Conservation (phyloP, 176 grass and related monocot genomes). For the Paspalum notatum region DNA sequence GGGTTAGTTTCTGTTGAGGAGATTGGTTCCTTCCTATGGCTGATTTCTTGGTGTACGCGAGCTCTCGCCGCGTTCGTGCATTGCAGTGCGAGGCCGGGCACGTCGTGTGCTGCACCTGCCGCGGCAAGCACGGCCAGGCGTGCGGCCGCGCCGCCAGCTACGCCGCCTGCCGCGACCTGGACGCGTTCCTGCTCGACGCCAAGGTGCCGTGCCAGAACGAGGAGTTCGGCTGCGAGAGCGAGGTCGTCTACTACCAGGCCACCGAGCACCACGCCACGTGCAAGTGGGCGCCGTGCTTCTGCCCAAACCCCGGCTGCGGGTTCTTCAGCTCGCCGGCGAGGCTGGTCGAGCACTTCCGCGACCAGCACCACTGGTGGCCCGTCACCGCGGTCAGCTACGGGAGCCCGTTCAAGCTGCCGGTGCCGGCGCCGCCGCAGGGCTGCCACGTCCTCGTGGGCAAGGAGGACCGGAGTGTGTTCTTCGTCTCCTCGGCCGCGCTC, state of each 20-base stretch:
- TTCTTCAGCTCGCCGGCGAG: not conserved
- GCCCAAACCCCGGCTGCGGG: conserved; percentile 34
- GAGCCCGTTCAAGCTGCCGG: not conserved
- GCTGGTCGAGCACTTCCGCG: conserved; percentile 15
- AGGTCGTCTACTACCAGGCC: conserved; percentile 5
- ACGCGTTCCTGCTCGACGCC: not conserved
- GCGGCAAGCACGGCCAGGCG: not conserved
- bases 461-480: not conserved
- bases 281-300: conserved; percentile 33
- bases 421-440: not conserved
- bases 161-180: not conserved
- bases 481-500: not conserved
- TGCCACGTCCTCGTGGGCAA: not conserved
- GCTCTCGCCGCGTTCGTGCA: not conserved
- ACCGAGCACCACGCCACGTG: conserved; percentile 26
- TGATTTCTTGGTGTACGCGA: no score
- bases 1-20: not conserved
- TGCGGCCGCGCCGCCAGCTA: conserved; percentile 11
- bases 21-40: no score
- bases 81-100: conserved; percentile 25
- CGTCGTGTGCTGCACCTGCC: conserved; percentile 18
- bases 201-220: conserved; percentile 24
- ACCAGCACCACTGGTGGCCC: conserved; percentile 16
- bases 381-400: conserved; percentile 18
- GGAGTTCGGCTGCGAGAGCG: conserved; percentile 25